phyloP scores from a whole-genome alignment of 2,329 filamentous ascomycete genomes.

The Fusarium piperis region DNA sequence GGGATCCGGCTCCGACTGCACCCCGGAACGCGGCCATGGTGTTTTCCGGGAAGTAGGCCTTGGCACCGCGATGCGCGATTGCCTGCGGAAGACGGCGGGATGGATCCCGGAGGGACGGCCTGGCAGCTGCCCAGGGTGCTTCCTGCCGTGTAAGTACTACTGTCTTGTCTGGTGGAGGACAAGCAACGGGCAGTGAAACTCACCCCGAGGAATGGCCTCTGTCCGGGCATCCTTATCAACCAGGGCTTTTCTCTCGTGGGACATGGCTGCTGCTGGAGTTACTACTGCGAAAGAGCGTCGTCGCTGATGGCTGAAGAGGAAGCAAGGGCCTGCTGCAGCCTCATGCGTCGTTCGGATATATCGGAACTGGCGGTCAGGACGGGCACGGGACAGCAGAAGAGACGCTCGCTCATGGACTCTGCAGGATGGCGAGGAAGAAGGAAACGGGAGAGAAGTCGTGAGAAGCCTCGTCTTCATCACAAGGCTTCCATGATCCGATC shows the following conservation, averaged over 20 bases:
- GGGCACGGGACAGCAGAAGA: not conserved
- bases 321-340: not conserved
- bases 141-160: not conserved
- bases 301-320: not conserved
- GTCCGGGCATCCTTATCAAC: conserved; percentile 14
- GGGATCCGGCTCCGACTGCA: conserved; percentile 77
- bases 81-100: conserved; percentile 67
- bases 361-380: not conserved
- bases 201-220: conserved; percentile 21
- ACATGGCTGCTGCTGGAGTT: not conserved
- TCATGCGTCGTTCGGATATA: conserved; percentile 1
- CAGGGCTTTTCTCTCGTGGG: conserved; percentile 16
- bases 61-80: conserved; percentile 84
- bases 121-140: conserved; percentile 48
- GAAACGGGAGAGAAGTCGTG: not conserved
- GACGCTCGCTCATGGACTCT: not conserved
- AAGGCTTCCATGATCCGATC: conserved; percentile 12
- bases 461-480: conserved; percentile 20
- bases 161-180: not conserved
- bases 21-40: conserved; percentile 80
- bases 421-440: not conserved
- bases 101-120: conserved; percentile 41
- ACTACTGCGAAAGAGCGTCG: not conserved
- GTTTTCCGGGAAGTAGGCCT: conserved; percentile 84
- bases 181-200: not conserved